Percentiles rank a stretch among this genome's conserved stretches.
Conservation (phyloP, 163 green algal genomes). For the Volvox carteri region DNA sequence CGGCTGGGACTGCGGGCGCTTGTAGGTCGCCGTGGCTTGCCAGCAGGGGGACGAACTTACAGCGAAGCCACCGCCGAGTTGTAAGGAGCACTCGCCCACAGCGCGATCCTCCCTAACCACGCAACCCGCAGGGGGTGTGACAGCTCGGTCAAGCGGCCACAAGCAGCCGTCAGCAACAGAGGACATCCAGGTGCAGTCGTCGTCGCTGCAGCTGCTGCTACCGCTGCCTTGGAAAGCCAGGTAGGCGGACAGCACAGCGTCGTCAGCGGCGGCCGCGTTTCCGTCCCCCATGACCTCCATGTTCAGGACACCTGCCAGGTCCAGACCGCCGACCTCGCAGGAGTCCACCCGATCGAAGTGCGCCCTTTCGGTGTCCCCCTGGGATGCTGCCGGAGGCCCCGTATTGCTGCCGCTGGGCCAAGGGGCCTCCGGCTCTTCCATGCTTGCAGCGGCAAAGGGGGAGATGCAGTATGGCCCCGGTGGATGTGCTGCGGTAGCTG, state of each 20-base stretch:
- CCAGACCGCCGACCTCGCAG: background rate
- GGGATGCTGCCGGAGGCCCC: background rate
- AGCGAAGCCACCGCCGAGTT: too few species aligned
- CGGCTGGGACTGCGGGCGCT: background rate
- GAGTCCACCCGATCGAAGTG: background rate
- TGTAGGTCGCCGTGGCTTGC: background rate
- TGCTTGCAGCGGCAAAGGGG: background rate
- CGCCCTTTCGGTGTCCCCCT: background rate
- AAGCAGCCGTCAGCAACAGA: background rate
- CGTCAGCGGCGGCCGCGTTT: background rate
- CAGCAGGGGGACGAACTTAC: too few species aligned
- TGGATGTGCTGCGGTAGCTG: background rate
- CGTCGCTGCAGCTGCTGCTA: background rate
- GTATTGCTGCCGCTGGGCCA: background rate
- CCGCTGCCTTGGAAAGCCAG: background rate
- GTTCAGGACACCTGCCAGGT: background rate
- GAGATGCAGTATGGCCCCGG: background rate
- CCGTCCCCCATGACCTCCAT: background rate
- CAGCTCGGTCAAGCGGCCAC: too few species aligned
- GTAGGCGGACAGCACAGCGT: background rate
- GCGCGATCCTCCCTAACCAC: background rate
- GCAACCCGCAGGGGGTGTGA: background rate
- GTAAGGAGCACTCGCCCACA: too few species aligned
- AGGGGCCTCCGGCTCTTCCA: background rate
- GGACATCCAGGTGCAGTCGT: background rate